phyloP scores from a whole-genome alignment of 805 yeast species.

The Kodamaea restingae region DNA sequence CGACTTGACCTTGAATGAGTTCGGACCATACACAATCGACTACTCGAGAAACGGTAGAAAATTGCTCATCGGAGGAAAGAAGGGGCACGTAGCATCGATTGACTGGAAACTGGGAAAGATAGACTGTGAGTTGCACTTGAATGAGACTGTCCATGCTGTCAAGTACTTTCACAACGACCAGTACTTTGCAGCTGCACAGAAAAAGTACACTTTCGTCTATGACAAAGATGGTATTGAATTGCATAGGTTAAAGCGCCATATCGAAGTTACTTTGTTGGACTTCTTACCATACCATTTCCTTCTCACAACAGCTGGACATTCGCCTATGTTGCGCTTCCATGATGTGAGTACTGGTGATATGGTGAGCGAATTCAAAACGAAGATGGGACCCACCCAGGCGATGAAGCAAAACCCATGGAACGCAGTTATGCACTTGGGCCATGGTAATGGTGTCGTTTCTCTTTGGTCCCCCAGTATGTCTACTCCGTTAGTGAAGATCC shows the following conservation, averaged over 20 bases:
- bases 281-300: slow-evolving; percentile 91
- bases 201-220: slow-evolving; percentile 87
- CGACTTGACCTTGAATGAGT: slow-evolving; percentile 65
- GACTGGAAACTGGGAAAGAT: slow-evolving; percentile 90
- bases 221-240: slow-evolving; percentile 89
- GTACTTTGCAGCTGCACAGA: slow-evolving; percentile 94
- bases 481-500: slow-evolving; percentile 78
- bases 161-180: slow-evolving; percentile 90
- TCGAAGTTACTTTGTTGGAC: slow-evolving; percentile 78
- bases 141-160: slow-evolving; percentile 88
- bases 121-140: slow-evolving; percentile 75
- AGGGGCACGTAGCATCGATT: slow-evolving; percentile 93
- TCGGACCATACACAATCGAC: slow-evolving; percentile 83
- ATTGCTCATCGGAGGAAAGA: slow-evolving; percentile 76
- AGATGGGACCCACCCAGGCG: slow-evolving; percentile 83
- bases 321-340: slow-evolving; percentile 87
- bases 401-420: slow-evolving; percentile 94
- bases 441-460: slow-evolving; percentile 86
- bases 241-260: slow-evolving; percentile 86
- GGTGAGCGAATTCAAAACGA: slow-evolving; percentile 80
- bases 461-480: slow-evolving; percentile 91
- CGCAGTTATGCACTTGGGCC: slow-evolving; percentile 92
- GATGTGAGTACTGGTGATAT: slow-evolving; percentile 91
- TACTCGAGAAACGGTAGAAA: slow-evolving; percentile 87
- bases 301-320: slow-evolving; percentile 81